These are phyloP conservation scores for Penicillium bialowiezense DNA, from an alignment of 495 filamentous ascomycete species.

Conservation along the genomic window DNA sequence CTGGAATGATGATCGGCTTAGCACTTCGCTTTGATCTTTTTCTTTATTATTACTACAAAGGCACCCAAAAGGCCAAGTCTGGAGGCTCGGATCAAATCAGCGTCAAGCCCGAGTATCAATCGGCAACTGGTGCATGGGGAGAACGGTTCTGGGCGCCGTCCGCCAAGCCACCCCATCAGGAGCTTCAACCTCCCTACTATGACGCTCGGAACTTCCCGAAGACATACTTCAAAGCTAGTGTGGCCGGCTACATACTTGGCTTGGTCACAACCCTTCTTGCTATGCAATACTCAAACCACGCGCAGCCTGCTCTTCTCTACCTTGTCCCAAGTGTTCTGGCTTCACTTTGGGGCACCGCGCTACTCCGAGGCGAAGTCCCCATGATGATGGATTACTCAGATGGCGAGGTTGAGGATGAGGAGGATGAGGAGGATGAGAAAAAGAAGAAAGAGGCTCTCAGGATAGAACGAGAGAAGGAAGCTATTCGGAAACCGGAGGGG, in stretches of 20 bases:
- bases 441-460: conserved; percentile 17
- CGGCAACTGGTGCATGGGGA: conserved; percentile 71
- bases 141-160: conserved; percentile 75
- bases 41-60: conserved; percentile 68
- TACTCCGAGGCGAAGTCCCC: conserved; percentile 62
- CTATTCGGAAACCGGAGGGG: too few species aligned
- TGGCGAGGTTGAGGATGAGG: conserved; percentile 39
- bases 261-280: conserved; percentile 76
- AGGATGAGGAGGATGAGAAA: conserved; percentile 24
- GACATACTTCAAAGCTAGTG: conserved; percentile 77
- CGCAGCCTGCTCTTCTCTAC: conserved; percentile 90
- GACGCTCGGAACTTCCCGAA: conserved; percentile 65
- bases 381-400: conserved; percentile 84
- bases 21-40: conserved; percentile 90
- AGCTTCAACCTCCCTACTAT: conserved; percentile 39
- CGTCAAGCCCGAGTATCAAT: conserved; percentile 56
- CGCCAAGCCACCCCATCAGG: conserved; percentile 21
- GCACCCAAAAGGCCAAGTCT: conserved; percentile 32
- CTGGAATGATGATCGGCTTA: conserved; percentile 85
- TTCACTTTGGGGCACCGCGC: conserved; percentile 76
- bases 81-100: conserved; percentile 33
- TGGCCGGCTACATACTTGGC: conserved; percentile 75
- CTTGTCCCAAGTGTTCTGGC: conserved; percentile 83
- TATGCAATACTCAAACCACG: conserved; percentile 74
- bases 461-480: too few species aligned